Evolutionary conservation across 1,139 yeast genomes (phyloP).

Genomic region (Geotrichum siamense): DNA sequence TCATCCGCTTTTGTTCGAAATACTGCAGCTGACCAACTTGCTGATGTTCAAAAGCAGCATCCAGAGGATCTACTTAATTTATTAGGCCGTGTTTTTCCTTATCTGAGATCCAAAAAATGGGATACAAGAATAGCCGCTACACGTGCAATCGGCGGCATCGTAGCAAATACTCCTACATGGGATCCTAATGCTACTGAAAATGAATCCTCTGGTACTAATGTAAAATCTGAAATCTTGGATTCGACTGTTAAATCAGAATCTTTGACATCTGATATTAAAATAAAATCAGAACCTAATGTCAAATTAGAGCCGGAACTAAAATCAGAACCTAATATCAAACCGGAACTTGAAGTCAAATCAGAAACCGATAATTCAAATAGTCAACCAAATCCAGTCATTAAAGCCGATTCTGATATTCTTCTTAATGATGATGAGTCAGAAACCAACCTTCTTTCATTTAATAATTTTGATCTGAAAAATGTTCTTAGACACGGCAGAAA

Average conservation of each 20-base stretch:
- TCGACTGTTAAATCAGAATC: slow-evolving; percentile 15
- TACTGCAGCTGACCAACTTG: slow-evolving; percentile 95
- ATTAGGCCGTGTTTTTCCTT: slow-evolving; percentile 86
- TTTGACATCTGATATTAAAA: slow-evolving; percentile 17
- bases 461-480: slow-evolving; percentile 55
- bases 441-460: slow-evolving; percentile 48
- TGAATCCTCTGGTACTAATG: too few relatives aligned
- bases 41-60: slow-evolving; percentile 88
- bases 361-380: slow-evolving; percentile 21
- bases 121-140: slow-evolving; percentile 96
- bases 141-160: slow-evolving; percentile 89
- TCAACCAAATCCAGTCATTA: slow-evolving; percentile 19
- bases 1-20: slow-evolving; percentile 89
- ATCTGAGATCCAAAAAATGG: slow-evolving; percentile 77
- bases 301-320: slow-evolving; percentile 28
- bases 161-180: slow-evolving; percentile 72
- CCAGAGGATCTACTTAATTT: slow-evolving; percentile 86
- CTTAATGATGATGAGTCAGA: slow-evolving; percentile 27
- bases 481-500: slow-evolving; percentile 64
- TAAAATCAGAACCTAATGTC: too few relatives aligned
- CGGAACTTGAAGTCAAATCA: slow-evolving; percentile 18
- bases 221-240: slow-evolving; percentile 1
- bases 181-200: slow-evolving; percentile 55
- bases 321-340: slow-evolving; percentile 21
- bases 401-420: slow-evolving; percentile 23